Percentiles rank a stretch among this genome's conserved stretches.
Evolutionary conservation across 495 filamentous ascomycete species (phyloP).

Genomic region (Aspergillus sparsus): DNA sequence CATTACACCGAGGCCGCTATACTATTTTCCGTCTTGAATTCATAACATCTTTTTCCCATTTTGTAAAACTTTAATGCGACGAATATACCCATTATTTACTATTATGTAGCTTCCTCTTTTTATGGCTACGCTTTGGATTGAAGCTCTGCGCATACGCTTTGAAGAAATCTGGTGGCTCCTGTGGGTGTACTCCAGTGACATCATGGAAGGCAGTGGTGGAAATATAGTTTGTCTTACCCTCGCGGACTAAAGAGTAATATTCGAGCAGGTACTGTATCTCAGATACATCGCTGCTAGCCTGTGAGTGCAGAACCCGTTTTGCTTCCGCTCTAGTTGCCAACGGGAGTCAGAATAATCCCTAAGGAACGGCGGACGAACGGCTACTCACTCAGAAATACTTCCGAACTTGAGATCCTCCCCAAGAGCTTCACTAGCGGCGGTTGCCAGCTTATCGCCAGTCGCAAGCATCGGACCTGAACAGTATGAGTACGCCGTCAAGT

Average conservation of each 20-base stretch:
- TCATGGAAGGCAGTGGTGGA: conserved; percentile 57
- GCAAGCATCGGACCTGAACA: conserved; percentile 51
- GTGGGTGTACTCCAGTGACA: conserved; percentile 52
- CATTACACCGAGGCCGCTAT: too few relatives aligned
- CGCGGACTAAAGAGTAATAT: conserved; percentile 58
- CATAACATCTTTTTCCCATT: too few relatives aligned
- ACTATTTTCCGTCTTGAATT: too few relatives aligned
- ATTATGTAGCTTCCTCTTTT: conserved; percentile 28
- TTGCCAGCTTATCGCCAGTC: conserved; percentile 53
- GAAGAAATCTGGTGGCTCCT: conserved; percentile 55
- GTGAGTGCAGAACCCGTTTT: conserved; percentile 43
- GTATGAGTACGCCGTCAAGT: too few relatives aligned
- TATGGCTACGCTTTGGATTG: conserved; percentile 44
- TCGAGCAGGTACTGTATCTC: conserved; percentile 58
- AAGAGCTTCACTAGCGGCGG: conserved; percentile 50
- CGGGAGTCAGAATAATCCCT: background rate
- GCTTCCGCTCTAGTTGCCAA: conserved; percentile 39
- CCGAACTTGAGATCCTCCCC: conserved; percentile 53
- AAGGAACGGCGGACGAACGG: background rate
- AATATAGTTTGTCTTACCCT: conserved; percentile 63
- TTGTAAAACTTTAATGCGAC: too few relatives aligned
- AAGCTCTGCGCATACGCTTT: conserved; percentile 49
- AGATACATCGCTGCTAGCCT: conserved; percentile 45
- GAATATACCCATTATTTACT: too few relatives aligned
- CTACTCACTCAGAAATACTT: conserved; percentile 51